Evolutionary conservation across 2,329 filamentous ascomycete genomes (phyloP), one percentile per base, ranked within the genome.

Genomic region (Colletotrichum incanum): DNA sequence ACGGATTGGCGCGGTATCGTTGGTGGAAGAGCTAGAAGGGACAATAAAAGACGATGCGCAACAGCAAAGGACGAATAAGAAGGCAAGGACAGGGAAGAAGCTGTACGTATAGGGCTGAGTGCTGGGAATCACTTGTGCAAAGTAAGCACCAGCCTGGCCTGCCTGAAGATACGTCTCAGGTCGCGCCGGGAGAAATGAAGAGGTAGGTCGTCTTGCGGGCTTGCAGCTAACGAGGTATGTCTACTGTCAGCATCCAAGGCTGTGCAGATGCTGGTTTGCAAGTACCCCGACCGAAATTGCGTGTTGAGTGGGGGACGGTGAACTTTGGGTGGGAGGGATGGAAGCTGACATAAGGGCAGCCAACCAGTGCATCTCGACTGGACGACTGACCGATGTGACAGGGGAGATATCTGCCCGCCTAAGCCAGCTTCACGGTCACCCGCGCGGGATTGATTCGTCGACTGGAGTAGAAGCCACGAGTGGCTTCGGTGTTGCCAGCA

Each of bases 91-190:
- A 65, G 52, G 65, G 65, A 59, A 64, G 58, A 20, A 26, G 59
- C 55, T 54, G 65, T 8, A 59, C 23, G 65, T 39, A 50, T 72
- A 72, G 69, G 69, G 69, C 69, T 72, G 69, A 72, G 65, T 60
- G 55, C 28, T 39, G 58, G 50, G 50, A 23, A 45, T 31, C 63
- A 41, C 41, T 43, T 28, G 47, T 71, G 65, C 65, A 34, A 45
- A 64, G 61, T 72, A 72, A 72, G 69, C 69, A 72, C 69, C 65
- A 72, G 69, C 65, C 69, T 43, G 52, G 49, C 23, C 56, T 62
- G 64, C 58, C 56, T 62, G 39, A n/a, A 54, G 37, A 72, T 68
- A 69, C 65, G 69, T 69, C 67, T 69, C 65, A 72, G 59, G 45
- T 72, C 65, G 59, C 52, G 50, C 65, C 69, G 69, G 41, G 47